A percentile compares a stretch with the other conserved stretches of the same genome.
phyloP scores from a whole-genome alignment of 495 filamentous ascomycete species.

The Saxophila tyrrhenica region DNA sequence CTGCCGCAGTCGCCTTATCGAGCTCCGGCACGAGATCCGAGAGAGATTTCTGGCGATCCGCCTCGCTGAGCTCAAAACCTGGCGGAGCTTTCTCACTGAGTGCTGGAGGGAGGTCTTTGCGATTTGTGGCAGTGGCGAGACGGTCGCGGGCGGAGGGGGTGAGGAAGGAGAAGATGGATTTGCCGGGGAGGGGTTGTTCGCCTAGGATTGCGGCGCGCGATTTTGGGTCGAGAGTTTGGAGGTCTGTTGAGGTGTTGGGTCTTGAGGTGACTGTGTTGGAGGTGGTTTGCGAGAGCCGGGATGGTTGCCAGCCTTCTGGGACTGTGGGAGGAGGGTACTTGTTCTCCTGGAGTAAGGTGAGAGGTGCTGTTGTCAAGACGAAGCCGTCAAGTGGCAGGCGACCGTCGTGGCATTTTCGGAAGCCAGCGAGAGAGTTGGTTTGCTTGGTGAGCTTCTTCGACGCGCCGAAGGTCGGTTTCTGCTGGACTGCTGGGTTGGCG shows the following conservation, averaged over 20 bases:
- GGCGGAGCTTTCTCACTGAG: conserved; percentile 58
- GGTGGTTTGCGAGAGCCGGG: conserved; percentile 37
- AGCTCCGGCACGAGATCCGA: conserved; percentile 60
- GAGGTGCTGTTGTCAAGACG: conserved; percentile 48
- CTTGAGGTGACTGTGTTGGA: conserved; percentile 35
- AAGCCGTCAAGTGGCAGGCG: conserved; percentile 80
- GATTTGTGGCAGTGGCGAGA: conserved; percentile 65
- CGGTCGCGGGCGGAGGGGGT: conserved; percentile 67
- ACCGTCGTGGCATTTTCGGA: conserved; percentile 80
- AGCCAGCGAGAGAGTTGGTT: conserved; percentile 39
- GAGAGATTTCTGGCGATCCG: conserved; percentile 47
- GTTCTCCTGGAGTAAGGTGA: conserved; percentile 42
- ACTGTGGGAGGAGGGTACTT: conserved; percentile 66
- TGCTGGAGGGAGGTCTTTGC: conserved; percentile 62
- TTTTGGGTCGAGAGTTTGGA: conserved; percentile 56
- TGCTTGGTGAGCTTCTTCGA: conserved; percentile 57
- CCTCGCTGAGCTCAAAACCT: conserved; percentile 39
- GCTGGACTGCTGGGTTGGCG: conserved; percentile 53
- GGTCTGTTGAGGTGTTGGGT: conserved; percentile 58
- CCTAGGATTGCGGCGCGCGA: conserved; percentile 72
- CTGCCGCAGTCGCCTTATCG: conserved; percentile 59
- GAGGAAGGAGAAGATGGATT: conserved; percentile 93
- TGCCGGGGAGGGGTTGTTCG: conserved; percentile 71
- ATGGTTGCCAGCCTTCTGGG: conserved; percentile 65
- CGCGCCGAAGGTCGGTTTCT: conserved; percentile 59